phyloP scores from a whole-genome alignment of 176 grass and related monocot species.

The Guadua angustifolia region DNA sequence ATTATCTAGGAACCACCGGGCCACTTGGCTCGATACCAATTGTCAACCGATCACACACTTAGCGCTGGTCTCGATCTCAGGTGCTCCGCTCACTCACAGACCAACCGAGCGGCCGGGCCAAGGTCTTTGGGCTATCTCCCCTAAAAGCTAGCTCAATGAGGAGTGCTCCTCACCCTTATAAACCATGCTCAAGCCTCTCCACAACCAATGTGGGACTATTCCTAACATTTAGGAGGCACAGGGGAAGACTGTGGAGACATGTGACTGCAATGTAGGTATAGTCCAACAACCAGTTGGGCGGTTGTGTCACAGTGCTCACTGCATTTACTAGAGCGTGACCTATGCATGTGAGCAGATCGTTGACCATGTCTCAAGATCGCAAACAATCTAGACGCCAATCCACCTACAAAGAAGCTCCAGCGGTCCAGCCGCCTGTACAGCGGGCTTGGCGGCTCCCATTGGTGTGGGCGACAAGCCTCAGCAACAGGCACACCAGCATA shows the following conservation, averaged over 20 bases:
- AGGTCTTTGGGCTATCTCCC: too few species aligned
- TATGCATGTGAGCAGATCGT: background rate
- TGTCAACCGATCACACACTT: too few species aligned
- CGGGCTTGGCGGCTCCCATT: background rate
- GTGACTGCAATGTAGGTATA: background rate
- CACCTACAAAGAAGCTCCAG: background rate
- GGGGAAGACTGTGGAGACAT: background rate
- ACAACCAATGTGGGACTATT: too few species aligned
- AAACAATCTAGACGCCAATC: background rate
- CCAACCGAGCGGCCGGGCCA: too few species aligned
- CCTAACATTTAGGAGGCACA: background rate
- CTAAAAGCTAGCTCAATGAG: too few species aligned
- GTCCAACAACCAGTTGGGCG: background rate
- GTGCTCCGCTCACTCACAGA: too few species aligned
- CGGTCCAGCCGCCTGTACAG: too few species aligned
- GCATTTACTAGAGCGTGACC: background rate
- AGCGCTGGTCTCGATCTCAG: too few species aligned
- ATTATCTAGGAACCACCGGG: too few species aligned
- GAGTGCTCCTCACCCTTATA: too few species aligned
- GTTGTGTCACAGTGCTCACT: background rate
- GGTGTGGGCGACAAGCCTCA: background rate
- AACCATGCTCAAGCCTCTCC: too few species aligned
- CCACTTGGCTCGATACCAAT: too few species aligned
- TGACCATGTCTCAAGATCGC: background rate
- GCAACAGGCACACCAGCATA: background rate